A percentile compares a stretch with the other conserved stretches of the same genome.
phyloP scores from a whole-genome alignment of 352 stramenopile genomes.

The Phytophthora tentaculata region DNA sequence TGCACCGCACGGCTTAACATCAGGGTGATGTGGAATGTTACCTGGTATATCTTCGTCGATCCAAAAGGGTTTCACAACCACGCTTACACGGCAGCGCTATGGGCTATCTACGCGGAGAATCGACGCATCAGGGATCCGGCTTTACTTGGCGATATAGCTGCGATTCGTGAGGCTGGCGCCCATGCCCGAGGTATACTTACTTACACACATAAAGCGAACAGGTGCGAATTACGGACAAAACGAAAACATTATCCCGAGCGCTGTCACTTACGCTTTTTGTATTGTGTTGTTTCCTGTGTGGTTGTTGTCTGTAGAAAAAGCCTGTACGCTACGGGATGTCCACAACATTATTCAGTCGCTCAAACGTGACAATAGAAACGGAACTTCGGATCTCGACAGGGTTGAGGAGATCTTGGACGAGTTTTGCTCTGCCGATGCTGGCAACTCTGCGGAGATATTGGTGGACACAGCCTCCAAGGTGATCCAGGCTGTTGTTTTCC shows the following conservation, averaged over 20 bases:
- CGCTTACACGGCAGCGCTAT: neutral
- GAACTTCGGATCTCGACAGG: neutral
- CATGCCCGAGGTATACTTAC: neutral
- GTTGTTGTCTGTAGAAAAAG: neutral
- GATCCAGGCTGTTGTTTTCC: neutral
- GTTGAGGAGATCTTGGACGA: neutral
- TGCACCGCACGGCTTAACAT: too few relatives aligned
- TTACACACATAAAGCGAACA: neutral
- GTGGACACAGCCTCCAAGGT: neutral
- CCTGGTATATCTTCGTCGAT: too few relatives aligned
- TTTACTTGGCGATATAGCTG: neutral
- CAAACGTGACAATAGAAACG: neutral
- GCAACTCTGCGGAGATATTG: neutral
- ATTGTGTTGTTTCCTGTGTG: neutral
- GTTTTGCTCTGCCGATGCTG: neutral
- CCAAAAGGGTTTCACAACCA: neutral
- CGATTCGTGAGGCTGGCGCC: neutral
- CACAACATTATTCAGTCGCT: neutral
- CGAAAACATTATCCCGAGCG: neutral
- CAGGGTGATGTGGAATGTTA: too few relatives aligned
- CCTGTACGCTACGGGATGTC: neutral
- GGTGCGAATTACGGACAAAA: neutral
- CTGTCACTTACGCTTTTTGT: neutral
- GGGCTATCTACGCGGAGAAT: neutral
- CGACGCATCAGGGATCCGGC: neutral